A percentile compares a stretch with the other conserved stretches of the same genome.
Evolutionary conservation across 768 basidiomycete genomes (phyloP).

Genomic region (Tricholoma flavovirens): DNA sequence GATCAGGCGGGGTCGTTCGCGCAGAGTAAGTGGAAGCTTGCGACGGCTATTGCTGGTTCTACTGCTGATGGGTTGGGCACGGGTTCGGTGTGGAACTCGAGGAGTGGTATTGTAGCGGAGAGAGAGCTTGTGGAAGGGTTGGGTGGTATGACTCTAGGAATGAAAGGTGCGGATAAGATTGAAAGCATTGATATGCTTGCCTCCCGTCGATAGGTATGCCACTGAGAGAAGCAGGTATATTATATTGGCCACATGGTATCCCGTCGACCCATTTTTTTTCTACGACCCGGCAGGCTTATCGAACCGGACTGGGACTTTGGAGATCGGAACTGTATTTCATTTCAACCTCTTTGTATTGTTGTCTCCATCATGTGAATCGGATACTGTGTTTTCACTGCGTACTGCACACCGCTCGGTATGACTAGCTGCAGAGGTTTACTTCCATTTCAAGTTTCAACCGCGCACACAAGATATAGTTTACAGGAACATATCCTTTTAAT

Average conservation of each 20-base stretch:
- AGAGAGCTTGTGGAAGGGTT: conserved; percentile 11
- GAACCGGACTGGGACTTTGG: background rate
- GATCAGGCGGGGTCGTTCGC: conserved; percentile 53
- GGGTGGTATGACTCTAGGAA: conserved; percentile 12
- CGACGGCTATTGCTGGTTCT: conserved; percentile 7
- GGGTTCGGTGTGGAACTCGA: conserved; percentile 9
- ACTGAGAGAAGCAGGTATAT: conserved; percentile 9
- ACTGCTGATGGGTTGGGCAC: conserved; percentile 7
- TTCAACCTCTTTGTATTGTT: background rate
- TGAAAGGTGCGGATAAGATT: conserved; percentile 11
- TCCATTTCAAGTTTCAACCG: too few relatives aligned
- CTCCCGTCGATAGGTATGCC: conserved; percentile 7
- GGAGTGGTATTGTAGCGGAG: background rate
- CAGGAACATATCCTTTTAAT: too few relatives aligned
- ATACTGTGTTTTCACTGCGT: background rate
- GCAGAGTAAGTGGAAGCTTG: conserved; percentile 32
- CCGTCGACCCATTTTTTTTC: background rate
- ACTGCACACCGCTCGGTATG: background rate
- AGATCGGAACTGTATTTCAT: background rate
- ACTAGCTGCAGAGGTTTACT: too few relatives aligned
- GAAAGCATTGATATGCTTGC: conserved; percentile 11
- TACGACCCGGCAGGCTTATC: background rate
- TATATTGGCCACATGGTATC: too few relatives aligned
- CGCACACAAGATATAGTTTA: too few relatives aligned
- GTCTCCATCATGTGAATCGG: background rate